Percentiles rank a stretch among this genome's conserved stretches.
Conservation (phyloP, 192 early-diverging fungal genomes). For the Coemansia sp. region DNA sequence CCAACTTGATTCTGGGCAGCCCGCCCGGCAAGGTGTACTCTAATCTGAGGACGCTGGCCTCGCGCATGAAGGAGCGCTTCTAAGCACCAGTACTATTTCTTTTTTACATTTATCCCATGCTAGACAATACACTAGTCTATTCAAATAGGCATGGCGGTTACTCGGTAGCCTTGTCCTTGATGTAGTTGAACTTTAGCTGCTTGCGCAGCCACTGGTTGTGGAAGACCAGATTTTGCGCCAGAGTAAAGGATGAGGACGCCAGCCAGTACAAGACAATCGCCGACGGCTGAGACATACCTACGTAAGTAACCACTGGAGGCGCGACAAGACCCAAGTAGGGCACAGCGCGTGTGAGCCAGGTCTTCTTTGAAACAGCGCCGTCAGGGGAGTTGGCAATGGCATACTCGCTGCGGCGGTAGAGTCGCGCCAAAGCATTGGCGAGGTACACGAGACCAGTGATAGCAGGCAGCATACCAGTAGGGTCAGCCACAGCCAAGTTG, state of each 20-base stretch:
- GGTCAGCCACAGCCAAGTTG: slow-evolving; percentile 21
- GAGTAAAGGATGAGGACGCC: slow-evolving; percentile 22
- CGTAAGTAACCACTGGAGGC: slow-evolving; percentile 8
- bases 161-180: too few relatives aligned
- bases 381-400: background rate
- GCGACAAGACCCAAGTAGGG: background rate
- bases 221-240: slow-evolving; percentile 25
- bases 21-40: slow-evolving; percentile 98
- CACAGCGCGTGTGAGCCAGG: background rate
- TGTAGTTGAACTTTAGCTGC: background rate
- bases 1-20: slow-evolving; percentile 88
- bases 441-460: slow-evolving; percentile 6
- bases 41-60: slow-evolving; percentile 81
- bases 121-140: background rate
- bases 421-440: slow-evolving; percentile 11
- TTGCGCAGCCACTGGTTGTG: slow-evolving; percentile 5
- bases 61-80: slow-evolving; percentile 96
- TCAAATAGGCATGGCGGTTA: too few relatives aligned
- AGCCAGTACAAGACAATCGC: slow-evolving; percentile 41
- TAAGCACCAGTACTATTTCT: slow-evolving; percentile 42
- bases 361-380: background rate
- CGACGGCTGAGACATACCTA: slow-evolving; percentile 14
- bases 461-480: slow-evolving; percentile 19
- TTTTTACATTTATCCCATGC: background rate
- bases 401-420: background rate